Evolutionary conservation across 2,329 filamentous ascomycete genomes (phyloP).

Genomic region (Botrytis paeoniae): DNA sequence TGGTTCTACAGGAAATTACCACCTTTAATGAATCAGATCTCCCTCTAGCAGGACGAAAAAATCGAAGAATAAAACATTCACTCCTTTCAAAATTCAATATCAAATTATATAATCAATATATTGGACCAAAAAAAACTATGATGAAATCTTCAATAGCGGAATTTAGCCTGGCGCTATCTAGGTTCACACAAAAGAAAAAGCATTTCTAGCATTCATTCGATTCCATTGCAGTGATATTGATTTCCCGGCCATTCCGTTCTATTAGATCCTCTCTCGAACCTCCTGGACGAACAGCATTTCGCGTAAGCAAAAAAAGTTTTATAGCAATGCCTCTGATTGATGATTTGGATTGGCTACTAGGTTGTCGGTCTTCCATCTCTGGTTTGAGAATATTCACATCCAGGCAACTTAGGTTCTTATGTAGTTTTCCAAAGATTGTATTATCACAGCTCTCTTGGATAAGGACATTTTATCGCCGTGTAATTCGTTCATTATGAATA

Average conservation of each 20-base stretch:
- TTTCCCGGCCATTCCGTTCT: neutral
- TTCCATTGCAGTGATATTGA: neutral
- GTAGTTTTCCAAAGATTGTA: neutral
- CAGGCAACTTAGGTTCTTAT: neutral
- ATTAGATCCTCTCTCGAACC: neutral
- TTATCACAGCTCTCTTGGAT: too few relatives aligned
- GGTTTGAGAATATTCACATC: neutral
- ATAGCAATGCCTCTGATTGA: neutral
- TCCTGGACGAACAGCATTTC: neutral
- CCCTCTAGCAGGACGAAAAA: neutral
- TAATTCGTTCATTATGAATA: neutral
- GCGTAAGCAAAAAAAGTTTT: neutral
- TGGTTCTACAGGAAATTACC: neutral
- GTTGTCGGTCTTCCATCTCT: too few relatives aligned
- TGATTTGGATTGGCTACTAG: neutral
- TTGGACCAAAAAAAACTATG: rapidly evolving
- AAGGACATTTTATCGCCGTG: too few relatives aligned
- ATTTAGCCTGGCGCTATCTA: neutral
- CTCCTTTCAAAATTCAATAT: neutral
- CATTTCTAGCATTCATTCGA: neutral
- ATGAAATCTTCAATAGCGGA: neutral
- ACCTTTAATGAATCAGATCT: neutral
- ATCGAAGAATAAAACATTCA: neutral
- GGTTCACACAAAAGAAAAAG: neutral
- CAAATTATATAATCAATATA: neutral